A percentile compares a stretch with the other conserved stretches of the same genome.
phyloP scores from a whole-genome alignment of 768 basidiomycete genomes.

The Podaxis pistillaris region DNA sequence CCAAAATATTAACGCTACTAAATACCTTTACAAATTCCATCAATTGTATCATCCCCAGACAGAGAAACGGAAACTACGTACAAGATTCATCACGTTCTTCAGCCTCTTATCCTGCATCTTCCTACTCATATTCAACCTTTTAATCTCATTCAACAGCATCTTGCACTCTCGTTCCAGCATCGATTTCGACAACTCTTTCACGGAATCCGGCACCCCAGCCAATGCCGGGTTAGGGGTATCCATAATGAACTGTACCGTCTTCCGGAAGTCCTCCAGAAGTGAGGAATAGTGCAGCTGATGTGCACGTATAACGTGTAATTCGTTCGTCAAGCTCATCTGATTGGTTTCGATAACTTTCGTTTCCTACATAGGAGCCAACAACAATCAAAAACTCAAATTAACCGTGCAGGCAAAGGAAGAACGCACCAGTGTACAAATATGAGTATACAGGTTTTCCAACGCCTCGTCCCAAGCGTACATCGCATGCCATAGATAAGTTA shows the following conservation, averaged over 20 bases:
- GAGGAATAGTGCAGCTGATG: conserved; percentile 49
- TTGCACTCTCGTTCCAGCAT: conserved; percentile 36
- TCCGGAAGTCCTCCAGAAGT: conserved; percentile 45
- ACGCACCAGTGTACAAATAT: conserved; percentile 48
- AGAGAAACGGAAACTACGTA: conserved; percentile 17
- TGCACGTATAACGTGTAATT: conserved; percentile 51
- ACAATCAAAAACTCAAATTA: neutral
- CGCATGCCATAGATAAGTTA: conserved; percentile 57
- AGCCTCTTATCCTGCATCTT: conserved; percentile 34
- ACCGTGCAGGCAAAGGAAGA: neutral
- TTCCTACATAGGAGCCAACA: conserved; percentile 33
- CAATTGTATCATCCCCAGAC: neutral
- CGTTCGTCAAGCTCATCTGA: conserved; percentile 43
- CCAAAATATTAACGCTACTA: conserved; percentile 48
- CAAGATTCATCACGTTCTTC: conserved; percentile 44
- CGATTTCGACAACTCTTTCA: conserved; percentile 5
- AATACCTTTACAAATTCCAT: conserved; percentile 39
- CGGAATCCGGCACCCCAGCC: conserved; percentile 6
- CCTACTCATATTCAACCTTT: conserved; percentile 36
- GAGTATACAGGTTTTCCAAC: conserved; percentile 48
- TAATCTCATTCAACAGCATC: conserved; percentile 41
- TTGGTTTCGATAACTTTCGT: conserved; percentile 38
- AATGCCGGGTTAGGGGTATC: conserved; percentile 41
- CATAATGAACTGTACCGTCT: conserved; percentile 43
- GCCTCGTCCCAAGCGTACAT: conserved; percentile 64